Percentiles rank a stretch among this genome's conserved stretches.
Evolutionary conservation across 257 asterid genomes (phyloP).

Genomic region (Fraxinus excelsior): DNA sequence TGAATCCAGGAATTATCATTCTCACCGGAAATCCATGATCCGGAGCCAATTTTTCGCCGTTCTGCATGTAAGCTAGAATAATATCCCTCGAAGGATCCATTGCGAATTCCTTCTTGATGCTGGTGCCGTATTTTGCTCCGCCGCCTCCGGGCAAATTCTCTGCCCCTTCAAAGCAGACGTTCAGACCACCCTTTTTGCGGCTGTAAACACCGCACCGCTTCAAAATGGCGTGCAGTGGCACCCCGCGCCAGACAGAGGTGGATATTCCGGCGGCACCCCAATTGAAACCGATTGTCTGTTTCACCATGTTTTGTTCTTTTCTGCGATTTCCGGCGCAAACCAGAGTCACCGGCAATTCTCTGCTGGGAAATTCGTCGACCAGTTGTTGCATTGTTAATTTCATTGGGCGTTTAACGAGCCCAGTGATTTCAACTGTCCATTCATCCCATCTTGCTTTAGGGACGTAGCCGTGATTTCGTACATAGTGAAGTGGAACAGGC

Average conservation of each 20-base stretch:
- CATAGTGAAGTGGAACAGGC: conserved; percentile 95
- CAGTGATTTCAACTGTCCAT: conserved; percentile 82
- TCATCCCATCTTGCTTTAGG: conserved; percentile 64
- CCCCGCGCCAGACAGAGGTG: conserved; percentile 90
- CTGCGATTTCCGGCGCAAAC: conserved; percentile 94
- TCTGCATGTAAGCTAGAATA: conserved; percentile 85
- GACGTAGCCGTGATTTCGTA: conserved; percentile 90
- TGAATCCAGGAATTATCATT: conserved; percentile 83
- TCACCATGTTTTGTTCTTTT: conserved; percentile 91
- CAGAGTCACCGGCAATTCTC: conserved; percentile 77
- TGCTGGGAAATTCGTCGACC: conserved; percentile 47
- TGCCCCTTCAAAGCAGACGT: conserved; percentile 87
- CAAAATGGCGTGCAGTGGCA: conserved; percentile 59
- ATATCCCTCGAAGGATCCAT: conserved; percentile 88
- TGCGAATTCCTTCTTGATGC: conserved; percentile 58
- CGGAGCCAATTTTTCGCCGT: conserved; percentile 68
- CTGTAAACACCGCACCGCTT: conserved; percentile 69
- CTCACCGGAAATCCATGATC: conserved; percentile 93
- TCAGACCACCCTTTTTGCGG: conserved; percentile 52
- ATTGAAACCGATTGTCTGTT: conserved; percentile 80
- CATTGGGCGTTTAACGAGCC: conserved; percentile 63
- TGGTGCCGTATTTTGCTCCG: conserved; percentile 83
- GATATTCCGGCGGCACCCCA: conserved; percentile 93
- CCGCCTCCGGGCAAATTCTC: conserved; percentile 96
- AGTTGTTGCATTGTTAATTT: conserved; percentile 71